These are phyloP conservation scores for Yamadazyma tumulicola DNA, from an alignment of 805 yeast species.

Conservation along the genomic window DNA sequence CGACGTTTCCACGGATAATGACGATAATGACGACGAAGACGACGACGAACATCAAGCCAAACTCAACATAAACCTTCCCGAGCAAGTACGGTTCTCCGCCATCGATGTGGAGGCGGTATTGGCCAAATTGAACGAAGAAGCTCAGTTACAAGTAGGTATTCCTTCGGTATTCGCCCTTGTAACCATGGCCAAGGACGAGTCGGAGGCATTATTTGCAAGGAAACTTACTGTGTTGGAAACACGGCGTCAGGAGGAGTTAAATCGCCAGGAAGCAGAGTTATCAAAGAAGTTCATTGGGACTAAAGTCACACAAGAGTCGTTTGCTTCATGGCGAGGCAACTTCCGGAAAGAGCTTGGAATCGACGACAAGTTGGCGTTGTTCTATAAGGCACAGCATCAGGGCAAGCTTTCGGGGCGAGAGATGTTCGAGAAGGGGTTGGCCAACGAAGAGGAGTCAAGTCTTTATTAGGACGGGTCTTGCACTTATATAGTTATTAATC, in stretches of 20 bases:
- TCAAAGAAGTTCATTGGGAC: slow-evolving; percentile 91
- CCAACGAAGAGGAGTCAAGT: slow-evolving; percentile 58
- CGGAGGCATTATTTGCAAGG: slow-evolving; percentile 63
- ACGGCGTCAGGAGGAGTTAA: slow-evolving; percentile 53
- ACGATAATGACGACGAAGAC: slow-evolving; percentile 34
- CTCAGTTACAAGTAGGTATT: slow-evolving; percentile 80
- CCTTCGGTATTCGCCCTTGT: slow-evolving; percentile 85
- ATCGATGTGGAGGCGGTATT: slow-evolving; percentile 43
- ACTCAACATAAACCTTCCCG: slow-evolving; percentile 52
- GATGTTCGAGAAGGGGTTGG: slow-evolving; percentile 87
- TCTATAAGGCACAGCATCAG: slow-evolving; percentile 56
- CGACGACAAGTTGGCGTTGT: slow-evolving; percentile 53
- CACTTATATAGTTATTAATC: too few species aligned
- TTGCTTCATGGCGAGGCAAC: slow-evolving; percentile 61
- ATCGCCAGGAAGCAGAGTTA: slow-evolving; percentile 72
- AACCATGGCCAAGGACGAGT: slow-evolving; percentile 74
- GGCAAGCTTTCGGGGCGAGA: slow-evolving; percentile 85
- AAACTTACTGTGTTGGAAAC: slow-evolving; percentile 22
- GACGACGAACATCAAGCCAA: slow-evolving; percentile 38
- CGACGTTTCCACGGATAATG: slow-evolving; percentile 19
- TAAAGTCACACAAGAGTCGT: slow-evolving; percentile 78
- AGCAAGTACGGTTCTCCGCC: slow-evolving; percentile 51
- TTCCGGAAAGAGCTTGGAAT: slow-evolving; percentile 74
- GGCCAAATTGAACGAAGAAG: slow-evolving; percentile 49
- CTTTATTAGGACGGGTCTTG: too few species aligned